phyloP scores from a whole-genome alignment of 306 rosid species.

The Vicia sativa region DNA sequence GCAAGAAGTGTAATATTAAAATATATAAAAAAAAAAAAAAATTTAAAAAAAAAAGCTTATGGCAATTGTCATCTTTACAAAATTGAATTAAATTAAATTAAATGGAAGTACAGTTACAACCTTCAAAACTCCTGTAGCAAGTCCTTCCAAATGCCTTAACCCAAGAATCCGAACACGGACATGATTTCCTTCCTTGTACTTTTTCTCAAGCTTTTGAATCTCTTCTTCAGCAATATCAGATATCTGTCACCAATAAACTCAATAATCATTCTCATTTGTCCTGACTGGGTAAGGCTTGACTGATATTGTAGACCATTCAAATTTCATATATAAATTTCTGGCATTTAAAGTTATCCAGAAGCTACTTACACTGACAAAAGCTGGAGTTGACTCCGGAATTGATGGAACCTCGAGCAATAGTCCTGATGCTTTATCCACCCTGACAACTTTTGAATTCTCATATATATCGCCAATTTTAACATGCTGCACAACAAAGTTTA shows the following conservation, averaged over 20 bases:
- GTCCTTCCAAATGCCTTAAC: constrained; percentile 88
- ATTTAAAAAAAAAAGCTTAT: constrained; percentile 17
- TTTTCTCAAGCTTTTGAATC: constrained; percentile 79
- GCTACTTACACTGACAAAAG: constrained; percentile 75
- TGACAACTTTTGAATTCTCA: constrained; percentile 74
- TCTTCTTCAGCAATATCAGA: constrained; percentile 81
- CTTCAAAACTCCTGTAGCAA: constrained; percentile 90
- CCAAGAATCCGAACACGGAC: constrained; percentile 89
- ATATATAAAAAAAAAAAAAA: no score
- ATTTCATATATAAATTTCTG: constrained; percentile 10
- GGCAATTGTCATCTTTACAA: constrained; percentile 6
- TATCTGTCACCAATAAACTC: constrained; percentile 52
- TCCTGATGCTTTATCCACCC: constrained; percentile 83
- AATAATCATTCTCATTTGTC: constrained; percentile 22
- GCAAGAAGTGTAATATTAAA: constrained; percentile 14
- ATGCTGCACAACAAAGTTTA: constrained; percentile 51
- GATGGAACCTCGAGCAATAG: constrained; percentile 83
- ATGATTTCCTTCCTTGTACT: constrained; percentile 75
- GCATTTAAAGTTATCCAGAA: constrained; percentile 23
- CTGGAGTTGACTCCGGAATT: constrained; percentile 72
- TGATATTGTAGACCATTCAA: constrained; percentile 25
- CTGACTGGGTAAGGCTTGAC: constrained; percentile 11
- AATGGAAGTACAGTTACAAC: constrained; percentile 41
- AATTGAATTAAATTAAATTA: constrained; percentile 18
- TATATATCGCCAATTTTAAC: constrained; percentile 85